A percentile compares a stretch with the other conserved stretches of the same genome.
These are phyloP conservation scores for Boletus semigastroideus DNA, from an alignment of 1,284 basidiomycete species.

Conservation along the genomic window DNA sequence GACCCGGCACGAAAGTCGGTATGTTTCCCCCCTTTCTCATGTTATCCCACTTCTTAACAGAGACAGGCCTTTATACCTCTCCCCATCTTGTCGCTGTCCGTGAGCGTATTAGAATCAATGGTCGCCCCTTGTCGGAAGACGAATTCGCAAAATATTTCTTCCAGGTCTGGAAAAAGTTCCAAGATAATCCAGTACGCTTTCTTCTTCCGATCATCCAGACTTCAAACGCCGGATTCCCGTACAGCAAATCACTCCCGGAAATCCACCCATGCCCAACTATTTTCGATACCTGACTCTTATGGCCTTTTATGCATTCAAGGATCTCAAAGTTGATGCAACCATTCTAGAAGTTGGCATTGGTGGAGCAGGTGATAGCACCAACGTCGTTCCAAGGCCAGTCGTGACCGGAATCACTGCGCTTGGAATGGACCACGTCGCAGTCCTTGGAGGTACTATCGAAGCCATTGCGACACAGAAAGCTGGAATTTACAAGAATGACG, in stretches of 20 bases:
- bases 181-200: constrained; percentile 49
- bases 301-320: constrained; percentile 89
- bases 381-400: constrained; percentile 88
- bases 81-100: constrained; percentile 96
- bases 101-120: constrained; percentile 95
- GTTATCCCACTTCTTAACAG: constrained; percentile 4
- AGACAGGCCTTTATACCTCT: constrained; percentile 88
- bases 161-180: constrained; percentile 91
- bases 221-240: not conserved
- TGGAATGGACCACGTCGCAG: constrained; percentile 90
- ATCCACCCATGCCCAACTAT: constrained; percentile 83
- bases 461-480: constrained; percentile 97
- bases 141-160: constrained; percentile 93
- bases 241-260: constrained; percentile 53
- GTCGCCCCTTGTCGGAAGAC: constrained; percentile 84
- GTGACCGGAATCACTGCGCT: constrained; percentile 90
- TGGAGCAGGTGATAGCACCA: constrained; percentile 97
- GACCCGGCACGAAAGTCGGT: constrained; percentile 75
- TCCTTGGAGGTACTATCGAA: constrained; percentile 86
- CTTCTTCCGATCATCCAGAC: not conserved
- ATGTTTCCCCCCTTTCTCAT: constrained; percentile 15
- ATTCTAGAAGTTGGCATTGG: constrained; percentile 98
- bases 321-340: constrained; percentile 81
- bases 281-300: constrained; percentile 93
- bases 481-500: constrained; percentile 93